Evolutionary conservation across 306 rosid species (phyloP), one percentile per base, ranked within the genome.

Genomic region (Vicia villosa): DNA sequence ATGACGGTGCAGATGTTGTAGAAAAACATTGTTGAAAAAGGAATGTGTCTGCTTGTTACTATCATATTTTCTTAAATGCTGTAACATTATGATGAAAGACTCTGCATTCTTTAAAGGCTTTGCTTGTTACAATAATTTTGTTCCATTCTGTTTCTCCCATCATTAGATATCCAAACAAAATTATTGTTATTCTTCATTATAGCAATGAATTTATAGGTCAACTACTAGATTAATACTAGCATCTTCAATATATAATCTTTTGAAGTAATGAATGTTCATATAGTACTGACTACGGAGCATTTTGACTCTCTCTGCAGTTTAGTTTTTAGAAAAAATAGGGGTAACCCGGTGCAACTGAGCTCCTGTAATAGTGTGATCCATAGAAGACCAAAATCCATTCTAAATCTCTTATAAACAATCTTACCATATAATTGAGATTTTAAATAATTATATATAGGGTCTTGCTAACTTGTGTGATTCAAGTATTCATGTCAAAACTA

Each of bases 191-290:
- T 17, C 16, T 4, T 32, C 42, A 34, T 9, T 19, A 8, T 37
- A 55, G 56, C 14, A 26, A 40, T 46, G 28, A 14, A 38, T 47
- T 68, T 26, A 46, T 9, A 5, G 38, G 34, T 20, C 47, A 10
- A 61, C 50, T 2, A 9, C 69, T 60, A 14, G 49, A 32, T 4
- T 32, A 10, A 37, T n/a, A 30, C 49, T 30, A 58, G 50, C 52
- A 51, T 15, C 32, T 68, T 54, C 17, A 43, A 37, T 26, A 55
- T 54, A 20, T 47, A 52, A 37, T 70, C 11, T 26, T 55, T 57
- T 5, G 8, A 63, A 56, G 67, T 50, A 54, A 70, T 57, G 26
- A 13, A 9, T 50, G 75, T 58, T 70, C 34, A 38, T 32, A 26
- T 2, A 6, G 34, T 2, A 15, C 13, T 55, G 63, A 24, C 8